Base-by-base conservation (phyloP, 306 rosid species). In the Quercus parvula region DNA sequence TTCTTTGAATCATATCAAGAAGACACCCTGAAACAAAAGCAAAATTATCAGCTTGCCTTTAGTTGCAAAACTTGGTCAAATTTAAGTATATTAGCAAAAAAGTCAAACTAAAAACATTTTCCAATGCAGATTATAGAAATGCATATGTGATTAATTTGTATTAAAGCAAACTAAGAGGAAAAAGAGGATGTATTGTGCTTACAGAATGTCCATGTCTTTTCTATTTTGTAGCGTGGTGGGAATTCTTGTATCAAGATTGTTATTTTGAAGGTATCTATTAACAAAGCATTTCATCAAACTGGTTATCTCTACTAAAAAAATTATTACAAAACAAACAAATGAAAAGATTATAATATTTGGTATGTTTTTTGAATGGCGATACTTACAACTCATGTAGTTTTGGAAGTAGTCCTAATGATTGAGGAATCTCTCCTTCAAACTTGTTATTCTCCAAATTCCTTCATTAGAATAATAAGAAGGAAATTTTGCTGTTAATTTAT, bases 401-500 rank as follows among this genome's bases (percentile, higher is more conserved):
- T 7, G 90, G 86, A 66, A 92, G 94, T 75, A 71, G 33, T 57
- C 77, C 54, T 56, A 79, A 70, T 30, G 97, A 88, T 35, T 80
- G 51, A 75, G 95, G 94, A 83, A 91, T 68, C 75, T 84, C 1
- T 69, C 97, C 99, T 81, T 88, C 89, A 52, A 94, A 81, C 63
- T 87, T 86, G 85, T 94, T 94, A 33, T 83, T 80, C 81, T 94
- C 95, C 90, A 94, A 89, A 90, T 91, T 94, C 89, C 99, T 94
- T 82, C 41, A 84, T 71, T 25, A 68, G 6, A 62, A 79, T 67
- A 55, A 75, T 6, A 72, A 81, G 25, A n/a, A 17, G 17, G 54
- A 49, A 10, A 12, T 49, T 12, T 49, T 49, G 15, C 3, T 13
- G 14, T 49, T 49, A 10, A 11, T 49, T 49, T 49, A 41, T 49